These are phyloP conservation scores for Lactifluus rugatus DNA, from an alignment of 768 basidiomycete genomes.

Conservation along the genomic window DNA sequence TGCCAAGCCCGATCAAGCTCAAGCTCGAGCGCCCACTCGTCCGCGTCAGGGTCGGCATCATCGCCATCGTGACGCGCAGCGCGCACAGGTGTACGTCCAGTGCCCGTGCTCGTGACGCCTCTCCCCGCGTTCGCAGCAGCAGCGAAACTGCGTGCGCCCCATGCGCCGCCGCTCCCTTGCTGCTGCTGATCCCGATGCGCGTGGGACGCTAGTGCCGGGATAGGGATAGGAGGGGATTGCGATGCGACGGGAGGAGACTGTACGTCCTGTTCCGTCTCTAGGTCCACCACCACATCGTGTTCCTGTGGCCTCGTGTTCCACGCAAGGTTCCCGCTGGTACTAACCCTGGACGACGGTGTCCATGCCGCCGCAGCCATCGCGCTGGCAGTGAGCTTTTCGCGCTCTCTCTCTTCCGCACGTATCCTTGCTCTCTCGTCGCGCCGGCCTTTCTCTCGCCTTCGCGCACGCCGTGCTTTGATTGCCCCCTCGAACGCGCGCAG, in stretches of 20 bases:
- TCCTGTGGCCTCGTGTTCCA: not conserved
- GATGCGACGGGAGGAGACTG: not conserved
- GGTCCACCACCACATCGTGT: slow-evolving; percentile 1
- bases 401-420: slow-evolving; percentile 62
- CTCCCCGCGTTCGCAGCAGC: slow-evolving; percentile 54
- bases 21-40: slow-evolving; percentile 70
- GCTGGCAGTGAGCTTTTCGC: slow-evolving; percentile 19
- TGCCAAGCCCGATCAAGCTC: slow-evolving; percentile 43
- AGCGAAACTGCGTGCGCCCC: slow-evolving; percentile 78
- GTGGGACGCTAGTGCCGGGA: not conserved
- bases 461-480: slow-evolving; percentile 60
- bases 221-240: not conserved
- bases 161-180: slow-evolving; percentile 46
- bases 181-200: not conserved
- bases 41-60: slow-evolving; percentile 25
- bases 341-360: not conserved
- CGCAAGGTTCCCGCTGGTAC: not conserved
- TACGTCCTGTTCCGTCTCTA: not conserved
- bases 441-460: slow-evolving; percentile 71
- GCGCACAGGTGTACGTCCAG: slow-evolving; percentile 23
- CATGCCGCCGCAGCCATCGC: not conserved
- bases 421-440: slow-evolving; percentile 81
- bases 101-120: slow-evolving; percentile 24
- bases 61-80: slow-evolving; percentile 23
- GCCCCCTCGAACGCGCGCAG: slow-evolving; percentile 78